Evolutionary conservation across 140 eudicot species (phyloP).

Genomic region (Cichorium intybus): DNA sequence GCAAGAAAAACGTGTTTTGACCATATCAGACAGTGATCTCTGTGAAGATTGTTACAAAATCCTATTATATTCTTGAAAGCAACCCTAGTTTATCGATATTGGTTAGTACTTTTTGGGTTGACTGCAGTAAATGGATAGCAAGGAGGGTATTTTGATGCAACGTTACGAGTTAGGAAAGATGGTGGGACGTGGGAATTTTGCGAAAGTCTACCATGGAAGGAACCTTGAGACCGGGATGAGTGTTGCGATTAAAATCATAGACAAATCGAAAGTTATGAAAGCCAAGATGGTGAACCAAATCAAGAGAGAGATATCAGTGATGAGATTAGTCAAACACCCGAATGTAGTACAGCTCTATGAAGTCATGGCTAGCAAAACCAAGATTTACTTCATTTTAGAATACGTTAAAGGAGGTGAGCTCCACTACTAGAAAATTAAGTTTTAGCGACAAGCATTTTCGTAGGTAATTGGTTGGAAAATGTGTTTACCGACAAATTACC

Average conservation of each 20-base stretch:
- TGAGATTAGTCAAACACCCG: constrained; percentile 45
- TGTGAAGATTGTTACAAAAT: too few species aligned
- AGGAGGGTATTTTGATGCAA: constrained; percentile 35
- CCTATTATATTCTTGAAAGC: too few species aligned
- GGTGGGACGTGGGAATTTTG: constrained; percentile 47
- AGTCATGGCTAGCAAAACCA: constrained; percentile 48
- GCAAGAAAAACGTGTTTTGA: too few species aligned
- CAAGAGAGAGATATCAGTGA: constrained; percentile 48
- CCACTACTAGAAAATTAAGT: too few species aligned
- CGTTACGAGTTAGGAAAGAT: constrained; percentile 43
- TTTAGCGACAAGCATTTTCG: too few species aligned
- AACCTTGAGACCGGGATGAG: constrained; percentile 32
- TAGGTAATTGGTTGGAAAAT: too few species aligned
- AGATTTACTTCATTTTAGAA: constrained; percentile 21
- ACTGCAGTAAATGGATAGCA: constrained; percentile 37
- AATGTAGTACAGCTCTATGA: constrained; percentile 42
- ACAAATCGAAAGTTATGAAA: constrained; percentile 43
- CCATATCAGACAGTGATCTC: background rate
- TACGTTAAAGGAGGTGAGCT: constrained; percentile 46
- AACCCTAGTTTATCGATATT: too few species aligned
- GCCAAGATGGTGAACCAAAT: constrained; percentile 43
- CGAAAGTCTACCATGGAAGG: constrained; percentile 47
- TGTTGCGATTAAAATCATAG: constrained; percentile 40
- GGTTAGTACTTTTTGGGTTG: too few species aligned
- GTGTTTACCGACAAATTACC: too few species aligned